Evolutionary conservation across 805 yeast species (phyloP).

Genomic region (Candida broadrunensis): DNA sequence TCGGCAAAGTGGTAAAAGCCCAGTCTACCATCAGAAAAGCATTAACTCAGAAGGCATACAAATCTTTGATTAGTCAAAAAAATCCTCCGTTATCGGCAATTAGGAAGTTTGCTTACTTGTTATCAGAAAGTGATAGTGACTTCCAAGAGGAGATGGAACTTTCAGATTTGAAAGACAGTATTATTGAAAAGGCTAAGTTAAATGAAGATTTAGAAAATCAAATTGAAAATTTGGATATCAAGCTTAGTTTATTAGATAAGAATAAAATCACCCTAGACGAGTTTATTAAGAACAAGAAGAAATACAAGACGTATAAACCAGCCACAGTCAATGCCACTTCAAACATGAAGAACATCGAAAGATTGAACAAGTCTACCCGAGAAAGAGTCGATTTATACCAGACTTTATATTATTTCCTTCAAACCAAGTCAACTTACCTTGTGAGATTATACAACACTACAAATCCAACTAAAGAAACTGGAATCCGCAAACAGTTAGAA

Average conservation of each 20-base stretch:
- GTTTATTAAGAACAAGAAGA: conserved; percentile 44
- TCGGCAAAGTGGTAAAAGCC: conserved; percentile 60
- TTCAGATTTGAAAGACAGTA: conserved; percentile 63
- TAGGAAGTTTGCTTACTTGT: conserved; percentile 68
- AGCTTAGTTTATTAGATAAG: conserved; percentile 72
- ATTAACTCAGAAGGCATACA: conserved; percentile 70
- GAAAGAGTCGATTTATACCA: conserved; percentile 67
- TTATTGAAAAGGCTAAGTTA: conserved; percentile 64
- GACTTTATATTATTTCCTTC: conserved; percentile 75
- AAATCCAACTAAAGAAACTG: conserved; percentile 17
- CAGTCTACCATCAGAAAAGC: conserved; percentile 73
- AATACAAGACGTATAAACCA: conserved; percentile 21
- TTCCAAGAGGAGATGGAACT: conserved; percentile 71
- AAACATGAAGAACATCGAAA: conserved; percentile 22
- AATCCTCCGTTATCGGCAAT: conserved; percentile 81
- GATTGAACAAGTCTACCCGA: conserved; percentile 39
- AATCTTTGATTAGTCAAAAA: conserved; percentile 60
- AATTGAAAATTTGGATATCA: conserved; percentile 73
- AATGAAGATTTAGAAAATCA: conserved; percentile 73
- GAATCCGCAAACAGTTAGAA: conserved; percentile 20
- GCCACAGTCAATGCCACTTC: not conserved
- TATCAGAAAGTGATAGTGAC: conserved; percentile 71
- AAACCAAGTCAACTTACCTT: conserved; percentile 77
- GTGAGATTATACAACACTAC: conserved; percentile 47
- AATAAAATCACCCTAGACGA: conserved; percentile 80